These are phyloP conservation scores for Ophiostoma angusticollis DNA, from an alignment of 2,329 filamentous ascomycete genomes.

Conservation along the genomic window DNA sequence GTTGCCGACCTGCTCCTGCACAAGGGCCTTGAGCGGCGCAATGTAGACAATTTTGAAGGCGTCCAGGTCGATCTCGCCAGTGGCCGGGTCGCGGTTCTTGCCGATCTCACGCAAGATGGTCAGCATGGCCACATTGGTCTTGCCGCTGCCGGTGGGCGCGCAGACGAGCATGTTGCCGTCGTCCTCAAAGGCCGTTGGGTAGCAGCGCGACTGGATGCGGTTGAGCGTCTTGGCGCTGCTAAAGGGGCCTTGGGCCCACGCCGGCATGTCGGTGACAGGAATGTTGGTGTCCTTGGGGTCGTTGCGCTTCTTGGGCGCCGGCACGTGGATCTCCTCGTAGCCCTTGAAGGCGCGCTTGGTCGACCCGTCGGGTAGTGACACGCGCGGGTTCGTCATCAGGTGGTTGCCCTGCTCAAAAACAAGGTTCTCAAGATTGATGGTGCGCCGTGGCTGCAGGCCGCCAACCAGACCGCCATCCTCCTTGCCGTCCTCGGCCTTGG, in stretches of 20 bases:
- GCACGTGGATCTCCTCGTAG: slow-evolving; percentile 97
- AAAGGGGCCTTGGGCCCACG: slow-evolving; percentile 83
- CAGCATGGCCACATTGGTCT: slow-evolving; percentile 97
- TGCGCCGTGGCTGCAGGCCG: slow-evolving; percentile 70
- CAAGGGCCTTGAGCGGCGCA: slow-evolving; percentile 85
- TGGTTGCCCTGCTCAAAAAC: slow-evolving; percentile 97
- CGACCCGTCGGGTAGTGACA: slow-evolving; percentile 83
- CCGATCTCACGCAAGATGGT: slow-evolving; percentile 93
- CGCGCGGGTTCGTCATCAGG: slow-evolving; percentile 97
- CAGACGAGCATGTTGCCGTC: slow-evolving; percentile 98
- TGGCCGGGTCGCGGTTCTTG: slow-evolving; percentile 78
- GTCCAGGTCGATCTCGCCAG: slow-evolving; percentile 89
- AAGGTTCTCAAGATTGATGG: slow-evolving; percentile 90
- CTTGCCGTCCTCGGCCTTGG: slow-evolving; percentile 33
- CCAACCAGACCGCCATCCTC: slow-evolving; percentile 62
- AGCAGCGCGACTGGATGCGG: slow-evolving; percentile 91
- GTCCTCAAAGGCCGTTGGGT: slow-evolving; percentile 75
- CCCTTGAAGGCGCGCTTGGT: slow-evolving; percentile 95
- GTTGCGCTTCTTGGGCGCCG: slow-evolving; percentile 74
- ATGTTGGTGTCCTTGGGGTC: slow-evolving; percentile 72
- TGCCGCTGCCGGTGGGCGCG: slow-evolving; percentile 91
- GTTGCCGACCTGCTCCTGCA: slow-evolving; percentile 96
- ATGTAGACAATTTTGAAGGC: slow-evolving; percentile 99
- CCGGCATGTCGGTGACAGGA: slow-evolving; percentile 75
- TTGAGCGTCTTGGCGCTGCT: slow-evolving; percentile 79